A percentile compares a stretch with the other conserved stretches of the same genome.
These are phyloP conservation scores for Rhizophagus sp. DNA, from an alignment of 192 early-diverging fungal species.

Conservation along the genomic window DNA sequence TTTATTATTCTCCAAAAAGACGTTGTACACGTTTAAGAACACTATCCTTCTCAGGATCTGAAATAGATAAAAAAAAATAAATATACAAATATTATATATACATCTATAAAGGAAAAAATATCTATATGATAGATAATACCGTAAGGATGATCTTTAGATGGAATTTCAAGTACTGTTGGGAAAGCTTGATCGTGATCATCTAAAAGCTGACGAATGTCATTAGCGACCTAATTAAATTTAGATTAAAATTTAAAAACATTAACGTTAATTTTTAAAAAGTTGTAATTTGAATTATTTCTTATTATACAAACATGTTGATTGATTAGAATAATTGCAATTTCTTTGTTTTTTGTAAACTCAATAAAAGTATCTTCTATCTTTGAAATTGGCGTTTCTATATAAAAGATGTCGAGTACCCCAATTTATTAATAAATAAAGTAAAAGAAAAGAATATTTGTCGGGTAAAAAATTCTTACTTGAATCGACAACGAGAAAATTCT, in stretches of 20 bases:
- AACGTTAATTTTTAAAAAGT: not conserved
- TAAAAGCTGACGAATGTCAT: conserved; percentile 85
- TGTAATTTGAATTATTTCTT: too few relatives aligned
- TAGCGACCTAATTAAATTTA: conserved; percentile 71
- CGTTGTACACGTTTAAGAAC: conserved; percentile 81
- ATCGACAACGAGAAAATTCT: conserved; percentile 97
- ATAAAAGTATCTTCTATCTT: conserved; percentile 79
- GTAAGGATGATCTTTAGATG: conserved; percentile 99
- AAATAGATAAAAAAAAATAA: not conserved
- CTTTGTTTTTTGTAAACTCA: conserved; percentile 88
- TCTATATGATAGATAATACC: conserved; percentile 46
- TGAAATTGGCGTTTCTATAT: conserved; percentile 67
- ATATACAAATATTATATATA: too few relatives aligned
- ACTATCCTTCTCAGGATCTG: conserved; percentile 76
- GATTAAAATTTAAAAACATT: not conserved
- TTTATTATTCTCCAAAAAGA: conserved; percentile 73
- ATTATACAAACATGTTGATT: conserved; percentile 82
- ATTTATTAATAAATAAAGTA: too few relatives aligned
- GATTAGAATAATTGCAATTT: conserved; percentile 97
- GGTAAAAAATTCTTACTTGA: conserved; percentile 61
- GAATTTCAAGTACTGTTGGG: conserved; percentile 97
- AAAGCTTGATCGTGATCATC: conserved; percentile 92
- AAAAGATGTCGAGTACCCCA: too few relatives aligned
- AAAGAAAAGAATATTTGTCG: too few relatives aligned
- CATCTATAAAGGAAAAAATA: not conserved